Percentiles rank a stretch among this genome's conserved stretches.
Conservation (phyloP, 257 asterid genomes). For the Dorcoceras hygrometricum region DNA sequence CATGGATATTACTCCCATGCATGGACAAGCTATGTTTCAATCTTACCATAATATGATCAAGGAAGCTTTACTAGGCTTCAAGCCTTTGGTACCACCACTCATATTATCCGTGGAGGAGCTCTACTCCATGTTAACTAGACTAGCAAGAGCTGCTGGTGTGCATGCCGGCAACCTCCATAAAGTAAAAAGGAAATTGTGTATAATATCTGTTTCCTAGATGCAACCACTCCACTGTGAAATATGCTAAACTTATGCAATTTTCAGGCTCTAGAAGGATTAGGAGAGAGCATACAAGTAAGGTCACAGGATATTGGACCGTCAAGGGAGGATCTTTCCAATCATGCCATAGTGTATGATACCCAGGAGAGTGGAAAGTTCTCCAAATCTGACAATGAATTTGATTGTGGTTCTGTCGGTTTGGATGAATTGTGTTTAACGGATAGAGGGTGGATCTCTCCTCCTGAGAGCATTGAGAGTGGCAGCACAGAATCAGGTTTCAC, state of each 20-base stretch:
- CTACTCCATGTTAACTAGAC: constrained; percentile 69
- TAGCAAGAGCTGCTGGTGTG: constrained; percentile 89
- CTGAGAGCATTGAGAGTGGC: constrained; percentile 60
- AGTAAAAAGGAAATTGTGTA: constrained; percentile 38
- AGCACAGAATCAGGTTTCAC: constrained; percentile 55
- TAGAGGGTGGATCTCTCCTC: constrained; percentile 89
- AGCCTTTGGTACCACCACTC: constrained; percentile 81
- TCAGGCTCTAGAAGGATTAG: constrained; percentile 98
- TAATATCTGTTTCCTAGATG: constrained; percentile 3
- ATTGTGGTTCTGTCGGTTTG: constrained; percentile 45
- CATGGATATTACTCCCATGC: constrained; percentile 80
- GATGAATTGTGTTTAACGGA: constrained; percentile 54
- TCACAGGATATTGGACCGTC: constrained; percentile 61
- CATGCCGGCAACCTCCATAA: constrained; percentile 99
- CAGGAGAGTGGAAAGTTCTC: constrained; percentile 48
- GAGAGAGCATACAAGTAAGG: constrained; percentile 77
- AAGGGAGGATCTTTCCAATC: constrained; percentile 48
- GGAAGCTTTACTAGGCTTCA: constrained; percentile 67
- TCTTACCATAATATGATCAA: constrained; percentile 70
- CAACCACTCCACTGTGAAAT: constrained; percentile 13
- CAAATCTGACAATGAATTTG: constrained; percentile 52
- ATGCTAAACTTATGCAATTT: constrained; percentile 23
- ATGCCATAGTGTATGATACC: constrained; percentile 43
- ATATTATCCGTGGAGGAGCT: constrained; percentile 71
- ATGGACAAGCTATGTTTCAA: constrained; percentile 92